Evolutionary conservation across 495 filamentous ascomycete species (phyloP).

Genomic region (Opeltia flavorubescens): DNA sequence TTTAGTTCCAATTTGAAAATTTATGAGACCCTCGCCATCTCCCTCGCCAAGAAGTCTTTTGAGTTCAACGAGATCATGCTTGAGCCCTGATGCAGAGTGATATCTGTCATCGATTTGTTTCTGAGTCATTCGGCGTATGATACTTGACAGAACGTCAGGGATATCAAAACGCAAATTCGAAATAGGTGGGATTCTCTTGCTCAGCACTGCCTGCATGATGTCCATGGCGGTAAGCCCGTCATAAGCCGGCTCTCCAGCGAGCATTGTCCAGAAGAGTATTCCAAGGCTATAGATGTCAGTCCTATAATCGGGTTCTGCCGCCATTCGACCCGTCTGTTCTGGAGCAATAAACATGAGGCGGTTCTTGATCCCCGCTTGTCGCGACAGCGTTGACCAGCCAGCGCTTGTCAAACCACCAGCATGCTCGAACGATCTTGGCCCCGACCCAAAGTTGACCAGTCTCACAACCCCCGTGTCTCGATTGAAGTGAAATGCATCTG

Average conservation of each 20-base stretch:
- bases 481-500: conserved; percentile 78
- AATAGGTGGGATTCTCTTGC: conserved; percentile 57
- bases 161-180: conserved; percentile 62
- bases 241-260: conserved; percentile 65
- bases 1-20: conserved; percentile 56
- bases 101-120: conserved; percentile 76
- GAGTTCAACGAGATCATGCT: conserved; percentile 57
- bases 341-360: conserved; percentile 82
- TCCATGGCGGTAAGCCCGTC: conserved; percentile 66
- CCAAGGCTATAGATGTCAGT: conserved; percentile 87
- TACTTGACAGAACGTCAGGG: conserved; percentile 61
- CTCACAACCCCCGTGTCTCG: conserved; percentile 52
- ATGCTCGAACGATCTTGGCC: conserved; percentile 73
- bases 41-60: conserved; percentile 59
- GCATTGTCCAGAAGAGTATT: conserved; percentile 71
- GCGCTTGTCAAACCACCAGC: conserved; percentile 52
- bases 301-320: conserved; percentile 73
- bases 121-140: conserved; percentile 81
- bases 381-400: conserved; percentile 68
- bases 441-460: conserved; percentile 71
- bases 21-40: conserved; percentile 50
- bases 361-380: conserved; percentile 65
- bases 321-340: conserved; percentile 82
- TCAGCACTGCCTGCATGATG: conserved; percentile 74
- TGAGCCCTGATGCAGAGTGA: conserved; percentile 67